Percentiles rank a stretch among this genome's conserved stretches.
phyloP scores from a whole-genome alignment of 257 asterid genomes.

The Ophiorrhiza pumila region DNA sequence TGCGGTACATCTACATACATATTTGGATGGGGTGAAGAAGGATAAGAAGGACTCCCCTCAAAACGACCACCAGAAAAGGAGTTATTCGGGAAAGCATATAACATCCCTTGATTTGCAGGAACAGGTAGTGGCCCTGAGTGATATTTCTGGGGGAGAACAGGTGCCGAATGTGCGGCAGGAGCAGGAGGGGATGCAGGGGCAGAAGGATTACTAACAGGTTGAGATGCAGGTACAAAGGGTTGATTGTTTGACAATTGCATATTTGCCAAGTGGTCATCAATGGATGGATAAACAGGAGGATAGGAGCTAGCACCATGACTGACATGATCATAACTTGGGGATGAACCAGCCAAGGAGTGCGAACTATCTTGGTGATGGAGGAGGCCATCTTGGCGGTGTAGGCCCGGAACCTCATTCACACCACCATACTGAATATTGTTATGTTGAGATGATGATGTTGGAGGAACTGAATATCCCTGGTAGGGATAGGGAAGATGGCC shows the following conservation, averaged over 20 bases:
- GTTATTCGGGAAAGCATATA: constrained; percentile 42
- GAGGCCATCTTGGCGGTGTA: constrained; percentile 38
- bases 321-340: constrained; percentile 26
- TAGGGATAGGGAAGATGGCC: constrained; percentile 43
- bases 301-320: constrained; percentile 31
- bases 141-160: constrained; percentile 34
- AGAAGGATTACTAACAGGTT: neutral
- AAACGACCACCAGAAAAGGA: constrained; percentile 51
- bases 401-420: constrained; percentile 35
- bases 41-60: constrained; percentile 27
- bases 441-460: constrained; percentile 33
- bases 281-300: constrained; percentile 64
- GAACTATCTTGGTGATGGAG: constrained; percentile 43
- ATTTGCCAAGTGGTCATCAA: constrained; percentile 54
- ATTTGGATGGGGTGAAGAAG: constrained; percentile 25
- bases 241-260: constrained; percentile 48
- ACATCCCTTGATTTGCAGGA: constrained; percentile 35
- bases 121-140: constrained; percentile 56
- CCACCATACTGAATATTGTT: constrained; percentile 5
- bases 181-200: constrained; percentile 42
- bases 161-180: constrained; percentile 33
- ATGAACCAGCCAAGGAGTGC: constrained; percentile 32
- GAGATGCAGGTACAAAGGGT: constrained; percentile 38
- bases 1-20: constrained; percentile 26
- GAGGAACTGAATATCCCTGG: constrained; percentile 44